Base-by-base conservation (phyloP, 208 protist genomes). In the Strigomonas oncopelti region DNA sequence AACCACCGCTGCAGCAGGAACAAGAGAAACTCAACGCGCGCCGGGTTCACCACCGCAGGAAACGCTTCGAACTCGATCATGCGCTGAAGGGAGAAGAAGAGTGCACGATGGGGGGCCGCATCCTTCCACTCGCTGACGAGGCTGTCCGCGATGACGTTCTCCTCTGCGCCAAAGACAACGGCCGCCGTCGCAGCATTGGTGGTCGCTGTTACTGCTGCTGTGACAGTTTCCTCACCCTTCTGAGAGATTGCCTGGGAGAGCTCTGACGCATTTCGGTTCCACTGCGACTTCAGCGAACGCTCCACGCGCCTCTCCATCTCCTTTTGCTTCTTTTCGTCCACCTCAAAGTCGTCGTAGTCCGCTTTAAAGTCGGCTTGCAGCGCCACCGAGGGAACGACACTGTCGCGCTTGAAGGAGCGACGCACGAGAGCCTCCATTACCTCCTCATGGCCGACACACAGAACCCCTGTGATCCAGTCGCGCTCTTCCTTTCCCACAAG, bases 391-490 rank as follows among this genome's bases (percentile, higher is more conserved):
- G 86, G 84, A 9, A 90, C 61, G 13, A 63, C 61, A 11, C 88
- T 20, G 59, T 95, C 86, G 0, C 87, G 69, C n/a, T 84, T 84
- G 64, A 85, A 95, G 27, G 76, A 85, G 9, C 78, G 72, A n/a
- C 90, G 80, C 61, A 88, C 53, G 25, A 90, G 75, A 22, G 67
- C 58, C 68, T 94, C 83, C 42, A 48, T 48, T 14, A 48, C 42
- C 42, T 52, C 20, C 46, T 54, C 28, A 45, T 59, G 13, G 14
- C 64, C 55, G 0, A 60, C 27, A 46, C 77, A 28, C 1, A 86
- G 51, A 0, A 58, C 78, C 7, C 85, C 86, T 18, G 61, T 69
- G 28, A 92, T 71, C 81, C 83, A 89, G 55, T 58, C 27, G 7
- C 86, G 75, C 66, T 92, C 83, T 27, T 77, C 53, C 18, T 38